phyloP scores from a whole-genome alignment of 2,329 filamentous ascomycete genomes.

The Colletotrichum chlorophyti region DNA sequence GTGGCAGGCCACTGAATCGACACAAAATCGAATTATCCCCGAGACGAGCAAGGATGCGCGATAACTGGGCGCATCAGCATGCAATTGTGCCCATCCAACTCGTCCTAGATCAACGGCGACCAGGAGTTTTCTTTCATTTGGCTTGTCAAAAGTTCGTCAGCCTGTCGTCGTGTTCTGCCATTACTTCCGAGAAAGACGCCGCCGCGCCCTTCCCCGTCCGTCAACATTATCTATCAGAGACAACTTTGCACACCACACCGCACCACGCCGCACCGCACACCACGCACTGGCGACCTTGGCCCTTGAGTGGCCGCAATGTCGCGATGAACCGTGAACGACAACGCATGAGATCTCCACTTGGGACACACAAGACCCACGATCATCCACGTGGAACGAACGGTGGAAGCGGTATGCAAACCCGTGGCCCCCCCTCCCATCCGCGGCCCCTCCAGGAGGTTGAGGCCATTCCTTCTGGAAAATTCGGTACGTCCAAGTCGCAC shows the following conservation, averaged over 20 bases:
- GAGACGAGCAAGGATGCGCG: slow-evolving; percentile 22
- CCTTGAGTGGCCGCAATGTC: not conserved
- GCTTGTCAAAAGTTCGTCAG: slow-evolving; percentile 15
- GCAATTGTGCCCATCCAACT: not conserved
- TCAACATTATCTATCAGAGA: too few species aligned
- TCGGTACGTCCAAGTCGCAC: not conserved
- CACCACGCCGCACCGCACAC: too few species aligned
- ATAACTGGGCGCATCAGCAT: not conserved
- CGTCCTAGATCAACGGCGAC: slow-evolving; percentile 12
- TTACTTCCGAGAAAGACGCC: slow-evolving; percentile 20
- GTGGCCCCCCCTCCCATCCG: slow-evolving; percentile 16
- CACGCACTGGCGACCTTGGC: too few species aligned
- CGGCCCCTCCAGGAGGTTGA: slow-evolving; percentile 15
- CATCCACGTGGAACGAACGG: slow-evolving; percentile 27
- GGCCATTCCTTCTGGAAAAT: slow-evolving; percentile 25
- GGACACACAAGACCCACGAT: slow-evolving; percentile 22
- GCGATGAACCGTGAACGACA: slow-evolving; percentile 15
- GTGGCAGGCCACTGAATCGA: slow-evolving; percentile 18
- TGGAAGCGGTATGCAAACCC: slow-evolving; percentile 28
- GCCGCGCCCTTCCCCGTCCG: too few species aligned
- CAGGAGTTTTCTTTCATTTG: too few species aligned
- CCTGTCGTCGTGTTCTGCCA: too few species aligned
- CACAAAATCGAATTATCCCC: slow-evolving; percentile 29
- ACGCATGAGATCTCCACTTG: slow-evolving; percentile 21
- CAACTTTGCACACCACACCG: too few species aligned